Evolutionary conservation across 2,329 filamentous ascomycete genomes (phyloP).

Genomic region (Apiospora saccharicola): DNA sequence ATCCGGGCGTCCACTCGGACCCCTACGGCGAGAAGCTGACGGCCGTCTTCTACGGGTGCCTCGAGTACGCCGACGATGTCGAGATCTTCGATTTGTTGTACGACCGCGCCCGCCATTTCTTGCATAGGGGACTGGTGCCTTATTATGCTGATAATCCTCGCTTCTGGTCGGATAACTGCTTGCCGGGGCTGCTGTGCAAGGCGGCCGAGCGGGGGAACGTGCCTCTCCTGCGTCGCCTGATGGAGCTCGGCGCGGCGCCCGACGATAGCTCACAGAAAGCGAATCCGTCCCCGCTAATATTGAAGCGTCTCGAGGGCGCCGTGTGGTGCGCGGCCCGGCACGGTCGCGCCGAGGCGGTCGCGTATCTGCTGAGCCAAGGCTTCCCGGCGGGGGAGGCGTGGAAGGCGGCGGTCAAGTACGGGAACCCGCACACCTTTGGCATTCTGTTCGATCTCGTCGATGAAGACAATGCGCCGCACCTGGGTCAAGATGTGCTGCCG

Average conservation of each 20-base stretch:
- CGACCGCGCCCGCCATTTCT: background rate
- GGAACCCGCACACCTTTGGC: background rate
- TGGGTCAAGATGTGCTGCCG: background rate
- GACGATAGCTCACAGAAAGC: too few relatives aligned
- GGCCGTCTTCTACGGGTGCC: background rate
- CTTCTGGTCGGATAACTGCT: background rate
- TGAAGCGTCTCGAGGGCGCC: background rate
- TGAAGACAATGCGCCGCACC: background rate
- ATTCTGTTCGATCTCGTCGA: background rate
- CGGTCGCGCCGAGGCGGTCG: background rate
- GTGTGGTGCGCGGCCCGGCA: background rate
- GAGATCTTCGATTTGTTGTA: background rate
- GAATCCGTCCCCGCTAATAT: too few relatives aligned
- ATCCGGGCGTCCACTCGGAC: background rate
- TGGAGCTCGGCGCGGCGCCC: background rate
- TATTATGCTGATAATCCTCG: background rate
- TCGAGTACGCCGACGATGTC: background rate
- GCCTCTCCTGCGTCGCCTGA: background rate
- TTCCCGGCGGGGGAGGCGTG: background rate
- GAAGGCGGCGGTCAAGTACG: background rate
- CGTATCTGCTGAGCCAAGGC: background rate
- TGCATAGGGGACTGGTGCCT: background rate
- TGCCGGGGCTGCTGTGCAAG: background rate
- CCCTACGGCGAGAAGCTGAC: background rate
- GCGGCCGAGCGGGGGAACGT: background rate